Evolutionary conservation across 2,329 filamentous ascomycete genomes (phyloP).

Genomic region (Alternaria dauci): DNA sequence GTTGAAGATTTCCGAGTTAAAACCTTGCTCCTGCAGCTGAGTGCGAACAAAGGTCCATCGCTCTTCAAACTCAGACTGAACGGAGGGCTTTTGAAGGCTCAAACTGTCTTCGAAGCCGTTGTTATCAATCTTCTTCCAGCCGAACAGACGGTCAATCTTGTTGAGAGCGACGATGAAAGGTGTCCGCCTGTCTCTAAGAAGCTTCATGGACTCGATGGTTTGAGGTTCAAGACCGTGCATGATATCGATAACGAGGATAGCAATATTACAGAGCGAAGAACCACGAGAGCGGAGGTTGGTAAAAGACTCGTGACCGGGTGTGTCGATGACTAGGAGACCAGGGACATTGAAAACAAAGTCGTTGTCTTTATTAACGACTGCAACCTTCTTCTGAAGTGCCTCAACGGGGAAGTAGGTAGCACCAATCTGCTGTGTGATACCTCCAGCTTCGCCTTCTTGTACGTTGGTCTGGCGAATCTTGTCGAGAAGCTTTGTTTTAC

Average conservation of each 20-base stretch:
- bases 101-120: conserved; percentile 97
- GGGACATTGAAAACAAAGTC: conserved; percentile 97
- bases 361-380: conserved; percentile 89
- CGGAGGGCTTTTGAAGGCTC: conserved; percentile 86
- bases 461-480: conserved; percentile 99
- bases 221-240: conserved; percentile 99
- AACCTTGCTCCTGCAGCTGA: conserved; percentile 93
- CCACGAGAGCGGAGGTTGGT: conserved; percentile 96
- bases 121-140: conserved; percentile 98
- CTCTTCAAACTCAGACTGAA: conserved; percentile 93
- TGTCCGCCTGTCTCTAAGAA: conserved; percentile 91
- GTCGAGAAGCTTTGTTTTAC: conserved; percentile 98
- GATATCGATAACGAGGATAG: conserved; percentile 98
- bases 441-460: conserved; percentile 97
- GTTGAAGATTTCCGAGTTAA: conserved; percentile 96
- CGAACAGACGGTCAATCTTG: conserved; percentile 99
- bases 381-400: conserved; percentile 89
- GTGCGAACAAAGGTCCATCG: conserved; percentile 90
- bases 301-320: conserved; percentile 99
- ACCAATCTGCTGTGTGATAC: conserved; percentile 99
- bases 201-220: conserved; percentile 94
- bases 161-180: conserved; percentile 98
- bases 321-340: conserved; percentile 95
- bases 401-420: conserved; percentile 98
- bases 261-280: conserved; percentile 98